These are phyloP conservation scores for Protostelium mycophagum DNA, from an alignment of 78 protist genomes.

Conservation along the genomic window DNA sequence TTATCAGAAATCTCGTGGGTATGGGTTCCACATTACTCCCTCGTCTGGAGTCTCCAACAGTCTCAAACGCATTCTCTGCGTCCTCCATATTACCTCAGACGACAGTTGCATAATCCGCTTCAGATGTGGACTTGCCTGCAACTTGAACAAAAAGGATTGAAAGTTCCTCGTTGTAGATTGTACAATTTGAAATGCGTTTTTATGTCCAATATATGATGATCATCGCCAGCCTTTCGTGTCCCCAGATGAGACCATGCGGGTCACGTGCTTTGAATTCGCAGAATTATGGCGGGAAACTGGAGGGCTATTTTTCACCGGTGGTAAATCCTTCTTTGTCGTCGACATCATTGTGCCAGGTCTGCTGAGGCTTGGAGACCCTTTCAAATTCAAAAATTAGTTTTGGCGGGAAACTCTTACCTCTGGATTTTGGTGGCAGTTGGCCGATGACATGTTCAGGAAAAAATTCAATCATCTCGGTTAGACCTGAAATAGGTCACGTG, in stretches of 20 bases:
- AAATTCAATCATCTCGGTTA: neutral
- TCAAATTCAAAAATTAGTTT: neutral
- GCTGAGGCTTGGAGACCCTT: neutral
- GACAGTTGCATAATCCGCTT: too few relatives aligned
- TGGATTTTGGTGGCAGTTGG: neutral
- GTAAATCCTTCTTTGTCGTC: neutral
- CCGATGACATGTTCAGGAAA: neutral
- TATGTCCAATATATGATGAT: too few relatives aligned
- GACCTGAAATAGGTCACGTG: neutral
- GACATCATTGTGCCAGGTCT: too few relatives aligned
- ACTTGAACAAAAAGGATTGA: too few relatives aligned
- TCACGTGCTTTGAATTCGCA: neutral
- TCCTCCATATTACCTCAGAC: too few relatives aligned
- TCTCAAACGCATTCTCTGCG: too few relatives aligned
- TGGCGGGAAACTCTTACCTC: neutral
- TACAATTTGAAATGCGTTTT: too few relatives aligned
- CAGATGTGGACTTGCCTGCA: too few relatives aligned
- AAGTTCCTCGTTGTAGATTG: too few relatives aligned
- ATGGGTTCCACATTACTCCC: too few relatives aligned
- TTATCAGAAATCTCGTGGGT: too few relatives aligned
- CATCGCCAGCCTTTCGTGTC: neutral
- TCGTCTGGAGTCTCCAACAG: too few relatives aligned
- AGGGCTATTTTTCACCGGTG: neutral
- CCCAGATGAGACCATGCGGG: neutral
- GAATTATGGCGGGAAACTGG: neutral